Evolutionary conservation across 1,284 basidiomycete genomes (phyloP).

Genomic region (Pholiota adiposa): DNA sequence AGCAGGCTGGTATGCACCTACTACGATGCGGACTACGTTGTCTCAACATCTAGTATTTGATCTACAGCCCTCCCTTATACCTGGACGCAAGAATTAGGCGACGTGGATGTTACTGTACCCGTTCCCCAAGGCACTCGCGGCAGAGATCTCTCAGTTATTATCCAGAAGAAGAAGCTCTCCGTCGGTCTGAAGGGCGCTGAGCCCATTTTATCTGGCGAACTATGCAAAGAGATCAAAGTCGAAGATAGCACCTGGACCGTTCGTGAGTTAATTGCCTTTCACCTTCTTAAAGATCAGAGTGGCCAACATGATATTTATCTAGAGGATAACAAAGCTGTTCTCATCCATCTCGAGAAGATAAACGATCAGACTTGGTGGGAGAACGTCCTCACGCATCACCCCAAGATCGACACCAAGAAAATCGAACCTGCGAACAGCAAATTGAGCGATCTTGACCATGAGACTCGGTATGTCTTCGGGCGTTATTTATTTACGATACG

Average conservation of each 20-base stretch:
- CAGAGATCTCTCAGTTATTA: conserved; percentile 74
- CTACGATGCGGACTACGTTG: conserved; percentile 23
- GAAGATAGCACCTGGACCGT: conserved; percentile 99
- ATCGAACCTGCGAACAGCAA: conserved; percentile 97
- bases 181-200: conserved; percentile 88
- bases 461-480: conserved; percentile 71
- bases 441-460: conserved; percentile 93
- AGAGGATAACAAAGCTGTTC: conserved; percentile 82
- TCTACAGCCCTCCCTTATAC: conserved; percentile 82
- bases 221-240: conserved; percentile 92
- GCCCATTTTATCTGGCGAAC: conserved; percentile 86
- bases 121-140: conserved; percentile 88
- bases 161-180: conserved; percentile 83
- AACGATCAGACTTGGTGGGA: conserved; percentile 97
- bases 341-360: conserved; percentile 87
- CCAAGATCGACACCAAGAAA: conserved; percentile 97
- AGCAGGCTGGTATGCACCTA: conserved; percentile 80
- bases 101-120: conserved; percentile 83
- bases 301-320: not conserved
- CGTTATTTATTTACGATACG: not conserved
- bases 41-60: conserved; percentile 23
- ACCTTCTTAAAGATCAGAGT: conserved; percentile 6
- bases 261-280: conserved; percentile 54
- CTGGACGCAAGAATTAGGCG: conserved; percentile 91
- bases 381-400: conserved; percentile 93